phyloP scores from a whole-genome alignment of 2,329 filamentous ascomycete genomes.

The Sporothrix dimorphospora region DNA sequence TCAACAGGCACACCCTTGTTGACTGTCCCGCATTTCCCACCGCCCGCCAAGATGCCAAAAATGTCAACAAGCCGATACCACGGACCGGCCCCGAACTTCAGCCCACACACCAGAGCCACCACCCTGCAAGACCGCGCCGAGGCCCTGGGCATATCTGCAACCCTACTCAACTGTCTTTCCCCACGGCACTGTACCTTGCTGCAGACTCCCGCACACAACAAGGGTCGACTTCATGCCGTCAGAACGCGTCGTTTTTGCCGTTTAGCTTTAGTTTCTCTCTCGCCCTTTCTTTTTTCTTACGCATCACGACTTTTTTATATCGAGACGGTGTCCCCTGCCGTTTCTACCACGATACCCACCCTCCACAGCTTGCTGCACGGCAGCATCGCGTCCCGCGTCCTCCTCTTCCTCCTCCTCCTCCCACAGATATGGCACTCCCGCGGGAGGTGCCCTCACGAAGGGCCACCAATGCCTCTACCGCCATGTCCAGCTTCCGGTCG shows the following conservation, averaged over 20 bases:
- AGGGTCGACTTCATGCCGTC: background rate
- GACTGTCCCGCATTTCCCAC: conserved; percentile 13
- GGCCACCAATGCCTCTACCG: conserved; percentile 36
- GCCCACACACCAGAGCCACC: background rate
- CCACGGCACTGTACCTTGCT: conserved; percentile 6
- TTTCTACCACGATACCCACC: background rate
- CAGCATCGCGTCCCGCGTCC: conserved; percentile 11
- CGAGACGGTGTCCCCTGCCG: background rate
- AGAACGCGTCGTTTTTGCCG: conserved; percentile 13
- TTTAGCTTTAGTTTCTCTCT: background rate
- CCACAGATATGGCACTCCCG: conserved; percentile 26
- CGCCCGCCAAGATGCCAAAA: background rate
- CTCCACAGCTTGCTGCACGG: background rate
- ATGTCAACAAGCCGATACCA: conserved; percentile 17
- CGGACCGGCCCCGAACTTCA: background rate
- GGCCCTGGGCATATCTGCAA: conserved; percentile 16
- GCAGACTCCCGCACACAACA: conserved; percentile 10
- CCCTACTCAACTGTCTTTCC: background rate
- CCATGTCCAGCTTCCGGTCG: conserved; percentile 27
- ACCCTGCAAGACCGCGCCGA: conserved; percentile 10
- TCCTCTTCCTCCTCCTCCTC: background rate
- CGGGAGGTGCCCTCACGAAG: conserved; percentile 39
- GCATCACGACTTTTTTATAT: background rate
- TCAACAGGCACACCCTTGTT: conserved; percentile 7
- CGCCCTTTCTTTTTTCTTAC: background rate